Conservation (phyloP, 2,329 filamentous ascomycete species). For the Samsoniella hepiali region DNA sequence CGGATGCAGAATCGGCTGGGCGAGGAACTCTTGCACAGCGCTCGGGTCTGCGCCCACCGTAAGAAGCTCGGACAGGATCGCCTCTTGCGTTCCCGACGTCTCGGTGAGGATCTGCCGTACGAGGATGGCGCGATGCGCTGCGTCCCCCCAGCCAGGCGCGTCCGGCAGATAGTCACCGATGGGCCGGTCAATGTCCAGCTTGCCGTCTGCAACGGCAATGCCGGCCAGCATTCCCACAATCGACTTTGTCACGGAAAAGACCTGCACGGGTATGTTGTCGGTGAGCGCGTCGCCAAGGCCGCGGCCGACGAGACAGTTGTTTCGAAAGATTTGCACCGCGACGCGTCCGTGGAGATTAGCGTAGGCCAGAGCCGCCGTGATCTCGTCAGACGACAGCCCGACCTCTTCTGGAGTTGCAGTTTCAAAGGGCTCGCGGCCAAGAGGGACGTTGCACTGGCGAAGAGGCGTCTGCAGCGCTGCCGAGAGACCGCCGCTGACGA, state of each 20-base stretch:
- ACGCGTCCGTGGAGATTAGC: neutral
- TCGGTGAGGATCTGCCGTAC: neutral
- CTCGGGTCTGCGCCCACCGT: neutral
- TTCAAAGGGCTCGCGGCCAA: neutral
- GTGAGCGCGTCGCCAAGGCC: neutral
- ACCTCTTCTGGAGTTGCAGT: neutral
- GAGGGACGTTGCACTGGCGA: neutral
- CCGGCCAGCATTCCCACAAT: conserved; percentile 1
- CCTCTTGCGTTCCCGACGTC: conserved; percentile 5
- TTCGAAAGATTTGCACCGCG: neutral
- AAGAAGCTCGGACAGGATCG: neutral
- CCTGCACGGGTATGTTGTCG: neutral
- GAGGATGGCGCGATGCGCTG: neutral
- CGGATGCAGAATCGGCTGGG: neutral
- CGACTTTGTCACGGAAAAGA: conserved; percentile 8
- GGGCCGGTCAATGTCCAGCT: neutral
- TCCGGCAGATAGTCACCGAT: conserved; percentile 2
- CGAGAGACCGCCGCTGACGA: neutral
- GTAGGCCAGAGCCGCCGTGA: neutral
- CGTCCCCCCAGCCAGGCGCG: conserved; percentile 1
- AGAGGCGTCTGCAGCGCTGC: neutral
- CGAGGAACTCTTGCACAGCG: neutral
- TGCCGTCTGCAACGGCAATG: neutral
- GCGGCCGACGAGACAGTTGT: conserved; percentile 4
- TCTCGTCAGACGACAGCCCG: conserved; percentile 1